Evolutionary conservation across 805 yeast genomes (phyloP).

Genomic region (Metschnikowia anglica): DNA sequence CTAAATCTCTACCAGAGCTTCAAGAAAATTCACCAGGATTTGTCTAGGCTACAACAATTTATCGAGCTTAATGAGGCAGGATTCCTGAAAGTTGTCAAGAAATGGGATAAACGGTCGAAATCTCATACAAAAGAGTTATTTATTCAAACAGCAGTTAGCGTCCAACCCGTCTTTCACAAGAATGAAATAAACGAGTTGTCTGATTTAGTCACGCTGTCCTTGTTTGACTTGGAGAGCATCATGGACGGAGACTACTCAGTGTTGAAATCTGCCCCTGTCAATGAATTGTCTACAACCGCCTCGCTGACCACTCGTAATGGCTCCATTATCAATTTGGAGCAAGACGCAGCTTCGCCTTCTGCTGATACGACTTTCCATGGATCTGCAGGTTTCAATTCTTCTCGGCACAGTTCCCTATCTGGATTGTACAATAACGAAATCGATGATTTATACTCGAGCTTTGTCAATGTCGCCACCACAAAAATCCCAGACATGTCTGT

Average conservation of each 20-base stretch:
- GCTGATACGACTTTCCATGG: slow-evolving; percentile 2
- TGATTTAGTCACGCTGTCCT: slow-evolving; percentile 65
- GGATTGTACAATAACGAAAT: slow-evolving; percentile 44
- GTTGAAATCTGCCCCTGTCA: slow-evolving; percentile 20
- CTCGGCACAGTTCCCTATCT: slow-evolving; percentile 21
- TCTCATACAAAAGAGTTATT: slow-evolving; percentile 92
- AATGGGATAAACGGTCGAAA: slow-evolving; percentile 97
- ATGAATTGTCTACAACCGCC: slow-evolving; percentile 3
- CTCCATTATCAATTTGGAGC: slow-evolving; percentile 9
- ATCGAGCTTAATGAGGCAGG: slow-evolving; percentile 95
- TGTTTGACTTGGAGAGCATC: slow-evolving; percentile 70
- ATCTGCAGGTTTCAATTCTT: slow-evolving; percentile 10
- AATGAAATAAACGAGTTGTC: slow-evolving; percentile 81
- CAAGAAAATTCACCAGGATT: slow-evolving; percentile 83
- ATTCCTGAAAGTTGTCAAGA: slow-evolving; percentile 89
- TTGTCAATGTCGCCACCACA: slow-evolving; percentile 51
- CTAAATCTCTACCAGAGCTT: slow-evolving; percentile 84
- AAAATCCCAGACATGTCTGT: slow-evolving; percentile 40
- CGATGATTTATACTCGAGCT: slow-evolving; percentile 72
- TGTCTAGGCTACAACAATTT: slow-evolving; percentile 86
- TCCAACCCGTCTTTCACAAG: slow-evolving; percentile 94
- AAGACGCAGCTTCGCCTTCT: slow-evolving; percentile 4
- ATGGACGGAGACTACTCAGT: slow-evolving; percentile 46
- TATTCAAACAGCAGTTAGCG: slow-evolving; percentile 87
- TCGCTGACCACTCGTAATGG: slow-evolving; percentile 7